Base-by-base conservation (phyloP, 2,329 filamentous ascomycete species). In the Talaromyces piceae region DNA sequence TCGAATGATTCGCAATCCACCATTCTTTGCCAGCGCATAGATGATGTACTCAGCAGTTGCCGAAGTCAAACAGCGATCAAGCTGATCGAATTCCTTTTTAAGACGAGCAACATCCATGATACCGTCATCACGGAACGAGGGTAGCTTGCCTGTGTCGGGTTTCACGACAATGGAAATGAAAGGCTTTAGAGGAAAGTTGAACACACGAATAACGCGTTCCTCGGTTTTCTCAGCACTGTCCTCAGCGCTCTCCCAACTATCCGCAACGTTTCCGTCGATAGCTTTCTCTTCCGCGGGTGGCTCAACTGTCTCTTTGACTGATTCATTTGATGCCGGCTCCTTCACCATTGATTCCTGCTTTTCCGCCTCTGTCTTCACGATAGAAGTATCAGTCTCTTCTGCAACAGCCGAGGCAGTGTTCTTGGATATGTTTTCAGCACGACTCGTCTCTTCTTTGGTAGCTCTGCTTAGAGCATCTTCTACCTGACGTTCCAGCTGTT, bases 31-130 rank as follows among this genome's bases (percentile, higher is more conserved):
- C 76, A 95, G 88, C 41, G 89, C 90, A 63, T 97, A 98, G 5
- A 88, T 85, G 69, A 98, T 97, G 72, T 93, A 95, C 54, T 86
- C 86, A 63, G 88, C 84, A 23, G 89, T 91, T 16, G 91, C 91
- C 4, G 91, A 87, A 46, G 91, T 91, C 27, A 98, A 79, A 56
- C 91, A 94, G 58, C 94, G 87, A 65, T 98, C 93, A 56, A 96
- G 85, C 72, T 97, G 93, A 64, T 98, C 93, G 62, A 97, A 97
- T 4, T 95, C 90, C 73, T 97, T 97, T 78, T 95, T 95, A 57
- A 97, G 78, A 52, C 90, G 83, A 47, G 93, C 91, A 64, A 98
- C 93, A 60, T 95, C 89, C 76, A 95, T 87, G 61, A 95, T 84
- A 41, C 85, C 80, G 58, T 91, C 86, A 52, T 88, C 82, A 31